Conservation (phyloP, 2,329 filamentous ascomycete species). For the Penicillium sp. region DNA sequence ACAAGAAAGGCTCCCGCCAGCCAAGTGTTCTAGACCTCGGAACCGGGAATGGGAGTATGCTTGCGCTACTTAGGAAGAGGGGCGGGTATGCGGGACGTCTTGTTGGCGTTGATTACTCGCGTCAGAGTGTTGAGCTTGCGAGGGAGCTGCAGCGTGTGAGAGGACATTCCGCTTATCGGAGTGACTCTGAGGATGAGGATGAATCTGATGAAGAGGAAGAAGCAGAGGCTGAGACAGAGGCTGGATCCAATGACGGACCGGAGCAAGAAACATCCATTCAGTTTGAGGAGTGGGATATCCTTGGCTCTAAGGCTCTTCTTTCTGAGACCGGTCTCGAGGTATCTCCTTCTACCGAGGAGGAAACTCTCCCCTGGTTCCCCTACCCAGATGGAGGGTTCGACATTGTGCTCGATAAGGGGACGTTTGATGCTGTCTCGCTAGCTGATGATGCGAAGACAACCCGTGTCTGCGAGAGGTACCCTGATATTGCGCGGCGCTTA, state of each 20-base stretch:
- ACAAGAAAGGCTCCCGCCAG: constrained; percentile 9
- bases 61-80: constrained; percentile 72
- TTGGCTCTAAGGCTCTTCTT: constrained; percentile 42
- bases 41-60: constrained; percentile 87
- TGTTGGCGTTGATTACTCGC: constrained; percentile 86
- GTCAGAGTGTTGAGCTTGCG: constrained; percentile 71
- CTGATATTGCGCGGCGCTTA: constrained; percentile 63
- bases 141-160: constrained; percentile 54
- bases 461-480: constrained; percentile 73
- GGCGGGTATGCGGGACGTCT: constrained; percentile 65
- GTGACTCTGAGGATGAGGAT: constrained; percentile 34
- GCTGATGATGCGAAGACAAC: constrained; percentile 36
- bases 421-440: constrained; percentile 92
- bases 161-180: constrained; percentile 37
- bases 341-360: neutral
- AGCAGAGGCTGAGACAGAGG: constrained; percentile 24
- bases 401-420: constrained; percentile 94
- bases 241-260: neutral
- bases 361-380: constrained; percentile 39
- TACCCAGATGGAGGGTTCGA: constrained; percentile 64
- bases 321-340: constrained; percentile 34
- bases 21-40: constrained; percentile 75
- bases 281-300: constrained; percentile 65
- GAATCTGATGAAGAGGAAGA: constrained; percentile 53
- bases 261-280: constrained; percentile 30